phyloP scores from a whole-genome alignment of 345 rosid species.

The Ceriops tagal region DNA sequence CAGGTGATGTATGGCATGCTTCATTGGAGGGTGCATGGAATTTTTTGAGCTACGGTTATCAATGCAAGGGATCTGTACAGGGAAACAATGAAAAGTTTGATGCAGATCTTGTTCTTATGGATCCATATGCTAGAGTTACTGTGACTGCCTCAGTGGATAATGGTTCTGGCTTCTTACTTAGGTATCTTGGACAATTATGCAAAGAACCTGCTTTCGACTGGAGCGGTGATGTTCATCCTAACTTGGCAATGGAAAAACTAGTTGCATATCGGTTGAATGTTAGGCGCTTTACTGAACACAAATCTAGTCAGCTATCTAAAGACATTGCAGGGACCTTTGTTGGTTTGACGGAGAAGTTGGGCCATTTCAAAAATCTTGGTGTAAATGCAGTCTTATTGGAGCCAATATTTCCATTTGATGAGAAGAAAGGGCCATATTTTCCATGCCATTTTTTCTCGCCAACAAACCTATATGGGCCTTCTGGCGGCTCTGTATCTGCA shows the following conservation, averaged over 20 bases:
- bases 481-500: conserved; percentile 43
- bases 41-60: conserved; percentile 60
- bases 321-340: conserved; percentile 71
- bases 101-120: conserved; percentile 45
- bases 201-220: conserved; percentile 72
- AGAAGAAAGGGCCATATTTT: conserved; percentile 68
- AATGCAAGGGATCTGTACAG: conserved; percentile 38
- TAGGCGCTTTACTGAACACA: conserved; percentile 58
- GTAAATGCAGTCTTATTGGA: conserved; percentile 78
- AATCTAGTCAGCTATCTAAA: conserved; percentile 57
- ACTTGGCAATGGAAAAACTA: conserved; percentile 60
- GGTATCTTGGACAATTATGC: conserved; percentile 50
- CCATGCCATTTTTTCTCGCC: conserved; percentile 85
- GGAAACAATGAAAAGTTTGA: conserved; percentile 30
- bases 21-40: conserved; percentile 47
- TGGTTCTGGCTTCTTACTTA: conserved; percentile 25
- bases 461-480: conserved; percentile 48
- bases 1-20: conserved; percentile 91
- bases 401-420: conserved; percentile 70
- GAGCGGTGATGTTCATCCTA: conserved; percentile 58
- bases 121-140: conserved; percentile 73
- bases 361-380: conserved; percentile 71
- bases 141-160: conserved; percentile 27
- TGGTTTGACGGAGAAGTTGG: conserved; percentile 66
- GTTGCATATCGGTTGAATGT: conserved; percentile 74